phyloP scores from a whole-genome alignment of 148 eudicot genomes.

The Cornus kousa region DNA sequence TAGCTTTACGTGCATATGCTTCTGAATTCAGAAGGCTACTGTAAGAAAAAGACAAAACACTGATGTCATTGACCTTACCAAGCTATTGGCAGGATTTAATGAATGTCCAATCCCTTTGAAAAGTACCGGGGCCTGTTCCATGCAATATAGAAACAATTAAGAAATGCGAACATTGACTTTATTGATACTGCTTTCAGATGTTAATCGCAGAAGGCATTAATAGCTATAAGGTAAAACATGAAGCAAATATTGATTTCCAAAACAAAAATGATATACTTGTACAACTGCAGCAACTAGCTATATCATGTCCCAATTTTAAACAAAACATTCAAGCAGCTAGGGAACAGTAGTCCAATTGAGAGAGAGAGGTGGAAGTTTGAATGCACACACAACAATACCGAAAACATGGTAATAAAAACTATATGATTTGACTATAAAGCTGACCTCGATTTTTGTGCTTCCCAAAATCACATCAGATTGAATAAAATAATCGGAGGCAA shows the following conservation, averaged over 20 bases:
- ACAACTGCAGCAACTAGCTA: not conserved
- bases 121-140: conserved; percentile 60
- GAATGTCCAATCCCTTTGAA: conserved; percentile 57
- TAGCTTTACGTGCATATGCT: not conserved
- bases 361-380: no score
- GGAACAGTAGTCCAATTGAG: not conserved
- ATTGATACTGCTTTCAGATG: not conserved
- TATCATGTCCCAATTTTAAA: not conserved
- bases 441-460: conserved; percentile 58
- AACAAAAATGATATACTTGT: not conserved
- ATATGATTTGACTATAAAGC: conserved; percentile 5
- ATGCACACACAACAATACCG: not conserved
- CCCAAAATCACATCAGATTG: conserved; percentile 65
- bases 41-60: not conserved
- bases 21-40: not conserved
- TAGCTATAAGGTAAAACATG: not conserved
- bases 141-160: not conserved
- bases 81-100: conserved; percentile 49
- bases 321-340: not conserved
- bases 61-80: conserved; percentile 28
- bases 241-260: not conserved
- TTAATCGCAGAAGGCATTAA: not conserved
- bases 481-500: conserved; percentile 48
- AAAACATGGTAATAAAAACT: not conserved
- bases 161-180: not conserved